phyloP scores from a whole-genome alignment of 169 alveolate species.

The Eimeria necatrix region DNA sequence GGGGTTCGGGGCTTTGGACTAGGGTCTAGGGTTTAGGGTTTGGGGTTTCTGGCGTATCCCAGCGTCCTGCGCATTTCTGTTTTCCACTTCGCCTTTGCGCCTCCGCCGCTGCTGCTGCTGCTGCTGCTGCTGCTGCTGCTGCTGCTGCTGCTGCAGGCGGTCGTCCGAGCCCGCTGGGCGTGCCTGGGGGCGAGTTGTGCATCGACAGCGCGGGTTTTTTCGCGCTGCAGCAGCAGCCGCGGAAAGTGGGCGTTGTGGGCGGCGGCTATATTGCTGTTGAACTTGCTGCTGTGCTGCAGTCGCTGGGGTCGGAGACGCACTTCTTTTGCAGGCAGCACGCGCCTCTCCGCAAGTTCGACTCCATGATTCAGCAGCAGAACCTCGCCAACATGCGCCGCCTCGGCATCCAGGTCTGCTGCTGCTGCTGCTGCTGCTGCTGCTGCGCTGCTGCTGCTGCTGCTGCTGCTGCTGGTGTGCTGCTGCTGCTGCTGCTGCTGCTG shows the following conservation, averaged over 20 bases:
- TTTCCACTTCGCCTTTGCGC: too few species aligned
- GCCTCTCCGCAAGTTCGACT: conserved; percentile 82
- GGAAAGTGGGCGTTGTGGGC: conserved; percentile 95
- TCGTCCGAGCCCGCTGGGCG: conserved; percentile 87
- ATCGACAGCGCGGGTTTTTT: conserved; percentile 95
- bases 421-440: too few species aligned
- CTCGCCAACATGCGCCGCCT: conserved; percentile 89
- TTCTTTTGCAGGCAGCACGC: conserved; percentile 88
- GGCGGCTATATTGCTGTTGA: conserved; percentile 97
- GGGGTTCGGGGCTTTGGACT: too few species aligned
- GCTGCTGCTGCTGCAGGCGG: conserved; percentile 89
- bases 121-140: too few species aligned
- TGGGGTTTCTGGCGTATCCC: too few species aligned
- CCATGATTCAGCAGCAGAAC: conserved; percentile 88
- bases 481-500: too few species aligned
- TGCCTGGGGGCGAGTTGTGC: conserved; percentile 90
- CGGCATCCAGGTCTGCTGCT: conserved; percentile 74
- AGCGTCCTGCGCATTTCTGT: too few species aligned
- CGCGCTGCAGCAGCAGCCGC: conserved; percentile 92
- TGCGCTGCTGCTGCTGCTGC: too few species aligned
- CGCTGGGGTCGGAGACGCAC: conserved; percentile 93
- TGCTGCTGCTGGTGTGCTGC: too few species aligned
- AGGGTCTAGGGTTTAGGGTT: too few species aligned
- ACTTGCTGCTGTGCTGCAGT: conserved; percentile 93
- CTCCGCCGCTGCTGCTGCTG: too few species aligned